Conservation (phyloP, 2,329 filamentous ascomycete genomes). For the Cladophialophora exuberans region DNA sequence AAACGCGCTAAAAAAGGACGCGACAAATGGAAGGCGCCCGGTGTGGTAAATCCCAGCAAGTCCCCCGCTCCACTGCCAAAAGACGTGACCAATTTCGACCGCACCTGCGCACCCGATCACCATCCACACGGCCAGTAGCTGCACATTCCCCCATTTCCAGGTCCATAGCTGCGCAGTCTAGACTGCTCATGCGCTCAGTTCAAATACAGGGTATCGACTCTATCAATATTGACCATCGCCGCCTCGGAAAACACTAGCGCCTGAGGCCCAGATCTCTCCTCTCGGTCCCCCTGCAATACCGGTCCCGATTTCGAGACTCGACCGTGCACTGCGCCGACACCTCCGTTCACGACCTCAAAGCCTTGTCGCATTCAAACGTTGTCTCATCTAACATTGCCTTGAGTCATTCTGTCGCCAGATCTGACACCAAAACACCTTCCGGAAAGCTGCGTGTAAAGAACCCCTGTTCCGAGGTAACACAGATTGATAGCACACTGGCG, state of each 20-base stretch:
- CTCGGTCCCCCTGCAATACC: too few relatives aligned
- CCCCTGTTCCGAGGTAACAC: not conserved
- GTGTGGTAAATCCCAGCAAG: not conserved
- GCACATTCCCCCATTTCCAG: not conserved
- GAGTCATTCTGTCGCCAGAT: too few relatives aligned
- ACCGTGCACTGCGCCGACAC: too few relatives aligned
- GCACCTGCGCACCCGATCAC: not conserved
- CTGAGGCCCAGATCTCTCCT: too few relatives aligned
- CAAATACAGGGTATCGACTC: not conserved
- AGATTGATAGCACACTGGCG: constrained; percentile 12
- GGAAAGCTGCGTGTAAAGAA: not conserved
- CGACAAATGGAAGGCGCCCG: not conserved
- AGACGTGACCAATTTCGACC: constrained; percentile 1
- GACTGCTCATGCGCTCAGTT: too few relatives aligned
- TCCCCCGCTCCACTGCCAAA: constrained; percentile 2
- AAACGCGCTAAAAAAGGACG: constrained; percentile 2
- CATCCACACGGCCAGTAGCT: not conserved
- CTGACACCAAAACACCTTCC: not conserved
- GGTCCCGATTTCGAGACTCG: too few relatives aligned
- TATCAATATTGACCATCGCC: not conserved
- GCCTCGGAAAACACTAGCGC: too few relatives aligned
- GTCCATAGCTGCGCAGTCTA: not conserved
- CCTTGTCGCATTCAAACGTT: too few relatives aligned
- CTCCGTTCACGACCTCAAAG: too few relatives aligned
- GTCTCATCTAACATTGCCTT: too few relatives aligned